phyloP scores from a whole-genome alignment of 495 filamentous ascomycete species.

The Entonaema liquescens region DNA sequence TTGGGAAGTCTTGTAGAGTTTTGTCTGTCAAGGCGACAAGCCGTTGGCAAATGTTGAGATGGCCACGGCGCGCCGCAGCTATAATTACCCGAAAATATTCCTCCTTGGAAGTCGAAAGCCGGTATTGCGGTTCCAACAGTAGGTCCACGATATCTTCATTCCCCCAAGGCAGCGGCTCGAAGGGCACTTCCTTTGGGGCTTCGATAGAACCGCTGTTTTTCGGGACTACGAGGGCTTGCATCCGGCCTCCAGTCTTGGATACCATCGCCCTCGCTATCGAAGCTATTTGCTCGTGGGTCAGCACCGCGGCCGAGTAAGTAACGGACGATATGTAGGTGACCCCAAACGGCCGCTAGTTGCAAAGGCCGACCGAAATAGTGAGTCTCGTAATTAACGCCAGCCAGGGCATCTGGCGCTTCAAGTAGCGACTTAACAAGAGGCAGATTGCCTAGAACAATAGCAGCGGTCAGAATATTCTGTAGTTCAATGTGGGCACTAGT shows the following conservation, averaged over 20 bases:
- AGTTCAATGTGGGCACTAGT: neutral
- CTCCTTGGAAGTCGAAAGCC: no score
- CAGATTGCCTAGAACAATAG: slow-evolving; percentile 16
- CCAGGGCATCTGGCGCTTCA: neutral
- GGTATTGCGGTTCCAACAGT: slow-evolving; percentile 5
- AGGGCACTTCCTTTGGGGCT: neutral
- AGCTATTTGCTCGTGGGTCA: neutral
- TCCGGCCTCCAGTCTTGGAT: no score
- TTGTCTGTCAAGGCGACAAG: neutral
- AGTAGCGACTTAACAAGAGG: slow-evolving; percentile 13
- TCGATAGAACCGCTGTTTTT: neutral
- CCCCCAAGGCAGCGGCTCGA: slow-evolving; percentile 5
- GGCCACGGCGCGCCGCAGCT: neutral
- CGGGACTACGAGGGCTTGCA: no score
- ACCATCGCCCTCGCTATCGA: neutral
- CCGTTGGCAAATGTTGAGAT: neutral
- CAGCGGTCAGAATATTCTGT: slow-evolving; percentile 7
- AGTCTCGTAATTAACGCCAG: neutral
- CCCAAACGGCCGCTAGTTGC: slow-evolving; percentile 10
- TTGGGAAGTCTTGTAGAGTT: neutral
- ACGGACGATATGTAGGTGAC: slow-evolving; percentile 14
- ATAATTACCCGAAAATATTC: neutral
- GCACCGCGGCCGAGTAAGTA: slow-evolving; percentile 10
- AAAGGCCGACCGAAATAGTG: slow-evolving; percentile 12
- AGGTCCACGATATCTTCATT: slow-evolving; percentile 9